A percentile compares a stretch with the other conserved stretches of the same genome.
These are phyloP conservation scores for Hypoxylon crocopeplum DNA, from an alignment of 495 filamentous ascomycete species.

Conservation along the genomic window DNA sequence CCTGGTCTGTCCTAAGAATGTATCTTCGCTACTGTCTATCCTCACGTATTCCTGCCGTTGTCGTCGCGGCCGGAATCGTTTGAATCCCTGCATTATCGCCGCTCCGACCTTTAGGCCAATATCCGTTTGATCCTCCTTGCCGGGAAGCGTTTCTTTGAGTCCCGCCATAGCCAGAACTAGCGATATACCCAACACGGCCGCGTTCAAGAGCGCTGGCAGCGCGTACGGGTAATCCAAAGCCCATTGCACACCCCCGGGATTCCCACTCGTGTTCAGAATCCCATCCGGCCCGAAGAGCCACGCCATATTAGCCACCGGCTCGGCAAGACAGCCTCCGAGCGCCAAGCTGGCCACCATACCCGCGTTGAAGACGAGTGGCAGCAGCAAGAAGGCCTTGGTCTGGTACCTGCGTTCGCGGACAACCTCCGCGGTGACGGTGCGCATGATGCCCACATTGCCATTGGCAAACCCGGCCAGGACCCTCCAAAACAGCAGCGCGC, in stretches of 20 bases:
- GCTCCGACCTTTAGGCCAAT: slow-evolving; percentile 32
- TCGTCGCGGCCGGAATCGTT: slow-evolving; percentile 33
- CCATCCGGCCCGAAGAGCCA: slow-evolving; percentile 65
- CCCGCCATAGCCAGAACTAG: slow-evolving; percentile 26
- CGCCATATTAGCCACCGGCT: slow-evolving; percentile 71
- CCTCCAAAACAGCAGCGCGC: slow-evolving; percentile 70
- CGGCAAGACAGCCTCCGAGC: slow-evolving; percentile 73
- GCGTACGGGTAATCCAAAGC: slow-evolving; percentile 50
- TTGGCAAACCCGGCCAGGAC: slow-evolving; percentile 73
- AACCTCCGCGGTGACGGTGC: slow-evolving; percentile 80
- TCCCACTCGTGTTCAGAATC: slow-evolving; percentile 39
- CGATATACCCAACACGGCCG: slow-evolving; percentile 31
- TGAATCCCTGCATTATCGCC: slow-evolving; percentile 34
- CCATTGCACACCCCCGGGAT: slow-evolving; percentile 43
- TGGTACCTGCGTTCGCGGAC: slow-evolving; percentile 69
- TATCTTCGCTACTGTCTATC: slow-evolving; percentile 25
- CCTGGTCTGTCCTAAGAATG: slow-evolving; percentile 30
- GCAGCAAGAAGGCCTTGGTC: slow-evolving; percentile 76
- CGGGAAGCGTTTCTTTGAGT: slow-evolving; percentile 39
- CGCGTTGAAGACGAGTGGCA: slow-evolving; percentile 81
- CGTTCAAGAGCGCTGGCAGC: slow-evolving; percentile 41
- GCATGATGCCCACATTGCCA: slow-evolving; percentile 81
- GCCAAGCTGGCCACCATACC: slow-evolving; percentile 66
- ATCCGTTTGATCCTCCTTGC: slow-evolving; percentile 39
- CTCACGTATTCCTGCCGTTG: slow-evolving; percentile 16